phyloP scores from a whole-genome alignment of 1,284 basidiomycete genomes.

The Vanrija pseudolonga region DNA sequence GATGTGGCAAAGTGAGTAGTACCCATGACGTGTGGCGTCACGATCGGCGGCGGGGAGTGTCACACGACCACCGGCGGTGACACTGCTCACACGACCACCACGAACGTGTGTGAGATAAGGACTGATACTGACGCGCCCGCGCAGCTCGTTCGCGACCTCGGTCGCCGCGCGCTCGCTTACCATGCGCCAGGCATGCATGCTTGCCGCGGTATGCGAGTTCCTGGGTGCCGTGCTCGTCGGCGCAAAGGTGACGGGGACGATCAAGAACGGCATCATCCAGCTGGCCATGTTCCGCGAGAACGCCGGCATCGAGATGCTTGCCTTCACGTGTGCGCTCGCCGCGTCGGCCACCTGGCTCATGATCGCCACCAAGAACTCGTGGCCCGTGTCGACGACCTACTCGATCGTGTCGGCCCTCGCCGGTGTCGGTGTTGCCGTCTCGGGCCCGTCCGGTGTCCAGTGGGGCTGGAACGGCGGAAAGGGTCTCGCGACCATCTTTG shows the following conservation, averaged over 20 bases:
- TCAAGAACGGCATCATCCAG: conserved; percentile 52
- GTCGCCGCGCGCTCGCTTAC: conserved; percentile 51
- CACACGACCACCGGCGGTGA: background rate
- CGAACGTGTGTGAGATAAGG: background rate
- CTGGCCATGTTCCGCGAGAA: conserved; percentile 47
- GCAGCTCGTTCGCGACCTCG: conserved; percentile 50
- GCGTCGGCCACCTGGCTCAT: conserved; percentile 49
- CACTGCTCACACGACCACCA: background rate
- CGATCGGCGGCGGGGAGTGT: background rate
- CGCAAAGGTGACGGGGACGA: conserved; percentile 49
- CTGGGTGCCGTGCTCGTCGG: conserved; percentile 49
- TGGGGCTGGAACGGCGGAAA: conserved; percentile 55
- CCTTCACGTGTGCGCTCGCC: conserved; percentile 50
- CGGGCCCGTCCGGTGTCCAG: conserved; percentile 44
- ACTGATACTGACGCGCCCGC: background rate
- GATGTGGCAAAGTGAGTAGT: conserved; percentile 32
- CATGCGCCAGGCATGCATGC: conserved; percentile 48
- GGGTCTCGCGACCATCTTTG: conserved; percentile 50
- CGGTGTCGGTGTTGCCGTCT: conserved; percentile 53
- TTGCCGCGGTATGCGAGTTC: conserved; percentile 51
- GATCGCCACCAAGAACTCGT: conserved; percentile 46
- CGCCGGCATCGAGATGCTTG: conserved; percentile 51
- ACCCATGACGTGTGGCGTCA: background rate
- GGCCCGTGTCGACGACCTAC: conserved; percentile 52
- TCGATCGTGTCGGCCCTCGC: conserved; percentile 51